Conservation (phyloP, 345 rosid species). For the Citrus mangshanensis region DNA sequence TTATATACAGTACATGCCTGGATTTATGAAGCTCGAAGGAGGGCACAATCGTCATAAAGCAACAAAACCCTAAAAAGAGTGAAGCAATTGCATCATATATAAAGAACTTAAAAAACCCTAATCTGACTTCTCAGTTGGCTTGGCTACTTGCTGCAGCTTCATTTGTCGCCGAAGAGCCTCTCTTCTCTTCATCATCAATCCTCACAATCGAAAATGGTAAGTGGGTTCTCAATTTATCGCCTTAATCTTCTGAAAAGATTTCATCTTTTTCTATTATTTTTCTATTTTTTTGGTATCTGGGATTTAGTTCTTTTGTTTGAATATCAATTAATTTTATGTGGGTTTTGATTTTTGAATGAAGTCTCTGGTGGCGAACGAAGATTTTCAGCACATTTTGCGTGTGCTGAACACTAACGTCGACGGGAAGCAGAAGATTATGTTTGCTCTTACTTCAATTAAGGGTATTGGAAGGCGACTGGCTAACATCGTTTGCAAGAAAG, state of each 20-base stretch:
- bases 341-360: conserved; percentile 16
- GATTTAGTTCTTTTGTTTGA: not conserved
- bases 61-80: conserved; percentile 1
- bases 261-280: not conserved
- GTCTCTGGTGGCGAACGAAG: conserved; percentile 88
- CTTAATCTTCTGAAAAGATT: not conserved
- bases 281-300: not conserved
- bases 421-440: conserved; percentile 89
- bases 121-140: not conserved
- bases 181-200: not conserved
- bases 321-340: not conserved
- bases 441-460: conserved; percentile 87
- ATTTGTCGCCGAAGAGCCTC: conserved; percentile 10
- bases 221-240: not conserved
- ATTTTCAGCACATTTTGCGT: conserved; percentile 90
- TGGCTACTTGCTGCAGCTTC: conserved; percentile 1
- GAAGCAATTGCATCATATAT: not conserved
- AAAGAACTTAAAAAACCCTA: not conserved
- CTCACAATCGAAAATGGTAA: not conserved
- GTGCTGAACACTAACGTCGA: conserved; percentile 89
- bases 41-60: conserved; percentile 8
- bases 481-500: conserved; percentile 94
- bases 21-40: not conserved
- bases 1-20: too few species aligned
- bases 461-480: conserved; percentile 89